Base-by-base conservation (phyloP, 768 basidiomycete species). In the Calocybe gangraenosa region DNA sequence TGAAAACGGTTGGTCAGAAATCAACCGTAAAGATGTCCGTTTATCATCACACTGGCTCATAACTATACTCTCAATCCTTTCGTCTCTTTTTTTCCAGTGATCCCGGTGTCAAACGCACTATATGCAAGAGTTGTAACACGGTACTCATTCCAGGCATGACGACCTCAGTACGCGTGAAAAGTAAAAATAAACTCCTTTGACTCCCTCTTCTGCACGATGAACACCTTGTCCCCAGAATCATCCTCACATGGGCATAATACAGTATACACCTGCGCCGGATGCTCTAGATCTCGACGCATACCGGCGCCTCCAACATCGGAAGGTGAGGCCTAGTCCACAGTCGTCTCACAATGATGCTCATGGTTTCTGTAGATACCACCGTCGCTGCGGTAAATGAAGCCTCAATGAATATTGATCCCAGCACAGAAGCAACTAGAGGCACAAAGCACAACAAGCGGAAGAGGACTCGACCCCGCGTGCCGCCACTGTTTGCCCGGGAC, bases 31-130 rank as follows among this genome's bases (percentile, higher is more conserved):
- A 81, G 58, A 81, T 92, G 91, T 92, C 31, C 34, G 46, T 31
- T 1, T 23, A 1, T n/a, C 37, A 30, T 47, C n/a, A n/a, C 11
- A 11, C 25, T 28, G 11, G 5, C 25, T 28, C 11, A 28, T 28
- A 28, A 11, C 5, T 35, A 39, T 28, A 17, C 22, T 43, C 25
- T 46, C 2, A 28, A 31, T 15, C 22, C 22, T 37, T 22, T 21
- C 21, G 30, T n/a, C n/a, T n/a, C 47, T 20, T 33, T 31, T 20
- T 30, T 18, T 1, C 35, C 51, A 92, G 91, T 54, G 91, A 93
- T 59, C 90, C 91, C 0, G 67, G 76, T 0, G 73, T 93, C n/a
- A 94, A 93, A 60, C 82, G 91, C 9, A 79, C 82, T 1, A 55
- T 92, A 6, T 94, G 91, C 65, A 80, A 76, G 58, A 69, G 70